Evolutionary conservation across 2,329 filamentous ascomycete species (phyloP), one percentile per base, ranked within the genome.

Genomic region (Neopestalotiopsis rosae): DNA sequence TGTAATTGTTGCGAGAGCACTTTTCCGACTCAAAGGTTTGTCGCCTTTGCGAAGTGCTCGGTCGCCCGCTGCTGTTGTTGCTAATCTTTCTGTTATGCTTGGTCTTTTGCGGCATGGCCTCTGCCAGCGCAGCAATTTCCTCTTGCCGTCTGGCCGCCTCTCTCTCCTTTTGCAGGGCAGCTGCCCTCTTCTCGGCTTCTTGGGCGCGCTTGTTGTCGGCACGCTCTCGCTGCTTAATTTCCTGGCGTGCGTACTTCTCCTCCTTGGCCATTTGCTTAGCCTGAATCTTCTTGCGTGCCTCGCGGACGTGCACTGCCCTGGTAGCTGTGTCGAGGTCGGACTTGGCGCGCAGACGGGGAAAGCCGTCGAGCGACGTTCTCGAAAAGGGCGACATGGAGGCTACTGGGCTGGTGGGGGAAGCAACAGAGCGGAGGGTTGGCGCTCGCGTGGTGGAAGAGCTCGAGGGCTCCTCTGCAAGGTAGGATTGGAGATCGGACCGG

Each of bases 271-370:
- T 83, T 77, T 91, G 88, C 75, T 87, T 88, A 75, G 89, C 86
- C 75, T 90, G 85, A 71, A 91, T 91, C 74, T 88, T 89, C 73
- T 87, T 87, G 66, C 89, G 88, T 4, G 88, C 89, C 74, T 87
- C 86, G 59, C 87, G 85, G 42, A 91, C 86, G 57, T 88, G 86
- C 70, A 90, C 88, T 65, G 85, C 81, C 34, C 87, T 86, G 1
- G 83, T 82, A 13, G 81, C 83, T 5, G 86, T 84, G 74, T 90
- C 87, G 17, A 90, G 80, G 71, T 91, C 89, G 56, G 88, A 89
- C 70, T 87, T 86, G 63, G 87, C 87, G 71, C 89, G 88, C 5
- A 90, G 79, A 65, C 89, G 88, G 4, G 79, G 79, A 72, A 90
- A 90, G 30, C 84, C 84, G 69, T 91, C 89, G 62, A 91, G 82